Evolutionary conservation across 352 stramenopile species (phyloP).

Genomic region (Phytophthora idaei): DNA sequence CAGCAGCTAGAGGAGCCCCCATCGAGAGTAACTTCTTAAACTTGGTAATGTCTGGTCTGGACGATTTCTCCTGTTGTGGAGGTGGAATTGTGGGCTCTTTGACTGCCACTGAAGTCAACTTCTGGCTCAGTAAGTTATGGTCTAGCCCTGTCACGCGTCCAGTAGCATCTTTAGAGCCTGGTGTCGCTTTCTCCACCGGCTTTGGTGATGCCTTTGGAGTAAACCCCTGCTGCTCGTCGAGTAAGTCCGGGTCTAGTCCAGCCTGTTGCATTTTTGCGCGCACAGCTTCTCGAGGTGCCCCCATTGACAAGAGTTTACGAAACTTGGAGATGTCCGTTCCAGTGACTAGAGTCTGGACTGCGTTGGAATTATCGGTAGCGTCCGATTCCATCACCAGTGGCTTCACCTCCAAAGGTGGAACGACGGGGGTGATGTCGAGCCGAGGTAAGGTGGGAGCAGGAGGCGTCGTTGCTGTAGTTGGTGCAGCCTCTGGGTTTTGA

Average conservation of each 20-base stretch:
- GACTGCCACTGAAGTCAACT: conserved; percentile 6
- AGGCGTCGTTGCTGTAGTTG: background rate
- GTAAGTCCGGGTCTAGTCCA: conserved; percentile 61
- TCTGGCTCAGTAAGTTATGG: conserved; percentile 44
- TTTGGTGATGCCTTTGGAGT: conserved; percentile 27
- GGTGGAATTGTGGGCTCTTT: conserved; percentile 42
- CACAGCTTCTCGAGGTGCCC: conserved; percentile 79
- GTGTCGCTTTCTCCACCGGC: conserved; percentile 3
- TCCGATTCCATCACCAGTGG: conserved; percentile 22
- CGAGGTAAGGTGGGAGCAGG: conserved; percentile 31
- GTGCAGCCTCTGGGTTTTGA: background rate
- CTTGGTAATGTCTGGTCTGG: conserved; percentile 42
- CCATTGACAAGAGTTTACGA: conserved; percentile 93
- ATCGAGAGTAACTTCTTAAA: conserved; percentile 74
- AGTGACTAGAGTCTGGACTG: conserved; percentile 13
- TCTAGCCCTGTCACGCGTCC: background rate
- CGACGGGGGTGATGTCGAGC: conserved; percentile 18
- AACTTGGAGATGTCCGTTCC: conserved; percentile 76
- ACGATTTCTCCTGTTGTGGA: conserved; percentile 2
- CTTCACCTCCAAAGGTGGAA: conserved; percentile 14
- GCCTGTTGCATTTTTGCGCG: conserved; percentile 81
- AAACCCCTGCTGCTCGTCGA: conserved; percentile 59
- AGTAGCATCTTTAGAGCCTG: background rate
- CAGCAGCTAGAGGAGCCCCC: conserved; percentile 56
- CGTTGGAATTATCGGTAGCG: background rate